Evolutionary conservation across 495 filamentous ascomycete species (phyloP).

Genomic region (Pseudotulostoma volvatum): DNA sequence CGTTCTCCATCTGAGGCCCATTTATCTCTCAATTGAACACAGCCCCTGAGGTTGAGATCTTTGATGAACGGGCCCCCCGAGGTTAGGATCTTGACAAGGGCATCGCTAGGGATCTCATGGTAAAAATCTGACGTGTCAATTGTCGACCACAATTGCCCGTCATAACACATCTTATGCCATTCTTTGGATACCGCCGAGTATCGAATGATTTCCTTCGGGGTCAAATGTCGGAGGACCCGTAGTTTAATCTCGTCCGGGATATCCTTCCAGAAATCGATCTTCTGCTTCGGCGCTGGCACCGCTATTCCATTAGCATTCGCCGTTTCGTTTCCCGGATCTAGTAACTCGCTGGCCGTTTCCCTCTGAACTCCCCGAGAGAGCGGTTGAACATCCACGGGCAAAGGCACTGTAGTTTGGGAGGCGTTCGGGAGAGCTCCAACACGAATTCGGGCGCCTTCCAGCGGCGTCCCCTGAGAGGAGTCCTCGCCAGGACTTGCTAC

Average conservation of each 20-base stretch:
- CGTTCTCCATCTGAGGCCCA: constrained; percentile 51
- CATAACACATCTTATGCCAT: constrained; percentile 80
- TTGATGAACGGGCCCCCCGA: constrained; percentile 76
- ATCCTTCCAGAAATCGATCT: constrained; percentile 60
- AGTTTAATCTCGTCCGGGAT: constrained; percentile 75
- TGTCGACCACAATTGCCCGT: constrained; percentile 81
- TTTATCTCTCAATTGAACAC: constrained; percentile 59
- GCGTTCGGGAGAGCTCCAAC: constrained; percentile 21
- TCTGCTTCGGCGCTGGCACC: constrained; percentile 18
- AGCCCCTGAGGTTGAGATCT: constrained; percentile 74
- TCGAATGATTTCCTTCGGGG: constrained; percentile 68
- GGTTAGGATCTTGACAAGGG: constrained; percentile 70
- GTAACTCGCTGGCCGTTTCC: constrained; percentile 8
- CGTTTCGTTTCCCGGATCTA: constrained; percentile 18
- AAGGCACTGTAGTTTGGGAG: constrained; percentile 28
- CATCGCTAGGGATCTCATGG: constrained; percentile 63
- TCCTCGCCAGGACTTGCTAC: constrained; percentile 22
- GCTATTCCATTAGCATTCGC: constrained; percentile 15
- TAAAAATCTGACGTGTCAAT: constrained; percentile 83
- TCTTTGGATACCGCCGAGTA: constrained; percentile 62
- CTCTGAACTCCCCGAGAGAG: constrained; percentile 21
- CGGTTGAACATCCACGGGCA: constrained; percentile 50
- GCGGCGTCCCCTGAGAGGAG: constrained; percentile 15
- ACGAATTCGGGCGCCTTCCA: constrained; percentile 33
- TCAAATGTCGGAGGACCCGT: constrained; percentile 56